Evolutionary conservation across 352 stramenopile genomes (phyloP).

Genomic region (Phytopythium aichiense): DNA sequence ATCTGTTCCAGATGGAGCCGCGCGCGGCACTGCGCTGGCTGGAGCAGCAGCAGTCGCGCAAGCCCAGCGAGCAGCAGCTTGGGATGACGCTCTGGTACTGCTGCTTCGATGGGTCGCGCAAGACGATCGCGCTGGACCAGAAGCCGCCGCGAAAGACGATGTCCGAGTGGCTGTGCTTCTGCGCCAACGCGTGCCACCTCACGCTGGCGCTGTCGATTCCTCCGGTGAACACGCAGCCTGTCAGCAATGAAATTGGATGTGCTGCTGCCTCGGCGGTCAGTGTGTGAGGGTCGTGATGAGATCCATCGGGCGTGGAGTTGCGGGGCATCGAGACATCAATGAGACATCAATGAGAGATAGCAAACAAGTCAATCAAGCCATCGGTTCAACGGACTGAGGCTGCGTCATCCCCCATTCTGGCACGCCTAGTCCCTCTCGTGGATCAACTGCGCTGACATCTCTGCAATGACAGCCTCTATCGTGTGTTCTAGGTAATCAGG

Average conservation of each 20-base stretch:
- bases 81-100: constrained; percentile 44
- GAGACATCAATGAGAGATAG: too few relatives aligned
- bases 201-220: constrained; percentile 27
- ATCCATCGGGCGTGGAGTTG: too few relatives aligned
- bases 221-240: neutral
- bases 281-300: neutral
- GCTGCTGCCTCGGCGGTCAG: neutral
- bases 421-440: too few relatives aligned
- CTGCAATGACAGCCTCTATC: too few relatives aligned
- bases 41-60: constrained; percentile 23
- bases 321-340: too few relatives aligned
- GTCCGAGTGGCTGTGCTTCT: constrained; percentile 64
- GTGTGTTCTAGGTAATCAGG: too few relatives aligned
- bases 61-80: constrained; percentile 15
- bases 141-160: constrained; percentile 11
- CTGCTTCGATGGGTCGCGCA: constrained; percentile 20
- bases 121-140: constrained; percentile 14
- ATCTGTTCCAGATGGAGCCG: constrained; percentile 29
- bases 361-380: neutral
- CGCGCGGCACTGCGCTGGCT: constrained; percentile 24
- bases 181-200: constrained; percentile 58
- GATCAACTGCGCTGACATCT: too few relatives aligned
- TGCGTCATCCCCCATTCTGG: too few relatives aligned
- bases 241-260: neutral
- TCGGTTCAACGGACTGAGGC: neutral